These are phyloP conservation scores for Trypanosoma avium DNA, from an alignment of 208 protist species.

Conservation along the genomic window DNA sequence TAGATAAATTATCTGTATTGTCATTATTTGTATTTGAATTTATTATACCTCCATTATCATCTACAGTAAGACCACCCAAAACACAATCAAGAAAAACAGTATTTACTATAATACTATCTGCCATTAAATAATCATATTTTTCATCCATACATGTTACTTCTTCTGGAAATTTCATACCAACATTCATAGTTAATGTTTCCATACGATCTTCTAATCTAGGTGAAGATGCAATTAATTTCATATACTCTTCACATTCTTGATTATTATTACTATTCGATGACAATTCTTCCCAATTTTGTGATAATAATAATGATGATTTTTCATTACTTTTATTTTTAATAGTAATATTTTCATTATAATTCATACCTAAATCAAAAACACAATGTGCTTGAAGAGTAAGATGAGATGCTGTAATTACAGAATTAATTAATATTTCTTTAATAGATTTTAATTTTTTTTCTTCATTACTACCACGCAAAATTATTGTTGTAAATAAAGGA, in stretches of 20 bases:
- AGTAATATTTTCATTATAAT: neutral
- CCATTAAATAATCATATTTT: conserved; percentile 22
- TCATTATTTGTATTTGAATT: neutral
- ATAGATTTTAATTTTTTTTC: conserved; percentile 9
- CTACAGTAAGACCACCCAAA: neutral
- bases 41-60: neutral
- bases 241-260: conserved; percentile 8
- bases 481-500: conserved; percentile 25
- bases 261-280: neutral
- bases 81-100: conserved; percentile 27
- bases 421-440: conserved; percentile 22
- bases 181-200: conserved; percentile 33
- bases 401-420: conserved; percentile 23
- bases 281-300: neutral
- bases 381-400: conserved; percentile 29
- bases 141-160: conserved; percentile 16
- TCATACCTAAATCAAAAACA: conserved; percentile 25
- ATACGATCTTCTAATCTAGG: conserved; percentile 3
- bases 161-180: conserved; percentile 25
- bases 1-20: neutral
- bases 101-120: conserved; percentile 29
- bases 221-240: conserved; percentile 8
- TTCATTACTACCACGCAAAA: conserved; percentile 22
- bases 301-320: neutral
- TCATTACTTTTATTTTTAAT: neutral